A percentile compares a stretch with the other conserved stretches of the same genome.
Conservation (phyloP, 805 yeast species). For the Saccharomyces cerevisiae region DNA sequence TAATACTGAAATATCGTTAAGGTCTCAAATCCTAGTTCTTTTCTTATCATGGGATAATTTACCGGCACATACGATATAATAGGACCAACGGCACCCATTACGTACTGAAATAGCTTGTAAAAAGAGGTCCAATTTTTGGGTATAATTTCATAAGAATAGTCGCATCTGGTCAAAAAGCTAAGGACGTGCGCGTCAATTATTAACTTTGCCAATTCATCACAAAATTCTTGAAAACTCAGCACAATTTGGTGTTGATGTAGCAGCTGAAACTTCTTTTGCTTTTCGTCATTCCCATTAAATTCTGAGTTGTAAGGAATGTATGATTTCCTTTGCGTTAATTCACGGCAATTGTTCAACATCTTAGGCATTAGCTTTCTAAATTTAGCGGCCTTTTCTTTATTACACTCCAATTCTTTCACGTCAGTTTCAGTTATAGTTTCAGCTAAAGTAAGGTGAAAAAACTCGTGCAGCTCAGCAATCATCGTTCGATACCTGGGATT, state of each 20-base stretch:
- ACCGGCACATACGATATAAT: slow-evolving; percentile 3
- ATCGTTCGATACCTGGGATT: not conserved
- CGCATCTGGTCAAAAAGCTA: not conserved
- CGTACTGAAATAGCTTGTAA: not conserved
- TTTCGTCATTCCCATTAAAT: not conserved
- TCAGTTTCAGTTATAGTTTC: not conserved
- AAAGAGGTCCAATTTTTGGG: not conserved
- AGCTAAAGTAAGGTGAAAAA: not conserved
- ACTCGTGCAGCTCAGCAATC: not conserved
- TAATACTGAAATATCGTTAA: slow-evolving; percentile 1
- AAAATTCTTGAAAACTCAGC: slow-evolving; percentile 3
- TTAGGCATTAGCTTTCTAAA: not conserved
- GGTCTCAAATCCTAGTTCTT: slow-evolving; percentile 2
- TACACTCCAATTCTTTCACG: not conserved
- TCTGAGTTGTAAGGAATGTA: slow-evolving; percentile 1
- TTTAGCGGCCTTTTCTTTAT: not conserved
- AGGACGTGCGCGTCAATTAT: not conserved
- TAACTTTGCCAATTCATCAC: not conserved
- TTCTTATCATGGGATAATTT: slow-evolving; percentile 7
- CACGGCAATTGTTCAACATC: slow-evolving; percentile 1
- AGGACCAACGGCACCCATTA: not conserved
- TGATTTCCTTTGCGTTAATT: slow-evolving; percentile 5
- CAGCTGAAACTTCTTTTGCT: not conserved
- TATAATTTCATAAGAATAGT: not conserved
- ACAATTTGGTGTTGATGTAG: slow-evolving; percentile 5